These are phyloP conservation scores for Filobasidium wieringae DNA, from an alignment of 768 basidiomycete genomes.

Conservation along the genomic window DNA sequence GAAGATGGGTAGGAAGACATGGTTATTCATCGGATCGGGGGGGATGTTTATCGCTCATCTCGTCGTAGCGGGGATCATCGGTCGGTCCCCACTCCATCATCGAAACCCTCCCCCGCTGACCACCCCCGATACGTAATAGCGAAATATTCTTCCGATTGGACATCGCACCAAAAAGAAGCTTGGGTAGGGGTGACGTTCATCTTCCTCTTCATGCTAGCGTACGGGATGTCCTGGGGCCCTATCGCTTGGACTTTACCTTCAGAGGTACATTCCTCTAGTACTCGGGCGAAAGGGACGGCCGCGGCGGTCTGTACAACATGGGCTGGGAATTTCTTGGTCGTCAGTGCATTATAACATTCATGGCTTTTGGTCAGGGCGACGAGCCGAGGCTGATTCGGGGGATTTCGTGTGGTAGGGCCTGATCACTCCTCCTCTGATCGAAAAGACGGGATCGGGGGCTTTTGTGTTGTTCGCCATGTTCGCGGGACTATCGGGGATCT, in stretches of 20 bases:
- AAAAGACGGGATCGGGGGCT: constrained; percentile 13
- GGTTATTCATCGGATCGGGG: constrained; percentile 44
- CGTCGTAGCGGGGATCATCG: constrained; percentile 53
- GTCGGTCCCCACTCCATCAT: constrained; percentile 25
- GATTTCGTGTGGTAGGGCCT: constrained; percentile 3
- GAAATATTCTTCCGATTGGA: constrained; percentile 44
- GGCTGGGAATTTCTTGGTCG: constrained; percentile 18
- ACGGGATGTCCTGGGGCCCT: constrained; percentile 60
- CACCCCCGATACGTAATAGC: neutral
- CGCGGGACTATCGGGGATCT: constrained; percentile 8
- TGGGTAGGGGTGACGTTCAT: constrained; percentile 60
- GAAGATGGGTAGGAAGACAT: constrained; percentile 10
- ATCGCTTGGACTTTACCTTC: constrained; percentile 73
- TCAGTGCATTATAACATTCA: neutral
- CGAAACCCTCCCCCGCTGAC: neutral
- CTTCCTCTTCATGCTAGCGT: constrained; percentile 58
- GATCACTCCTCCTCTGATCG: constrained; percentile 17
- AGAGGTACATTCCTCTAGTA: constrained; percentile 68
- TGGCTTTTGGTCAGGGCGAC: neutral
- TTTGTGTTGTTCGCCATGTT: constrained; percentile 21
- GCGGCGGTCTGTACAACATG: constrained; percentile 17
- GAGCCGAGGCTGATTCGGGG: neutral
- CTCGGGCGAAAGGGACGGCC: constrained; percentile 50
- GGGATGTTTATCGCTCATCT: constrained; percentile 58
- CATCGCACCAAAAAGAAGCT: constrained; percentile 48